Evolutionary conservation across 2,329 filamentous ascomycete genomes (phyloP).

Genomic region (Sarocladiaceae sp.): DNA sequence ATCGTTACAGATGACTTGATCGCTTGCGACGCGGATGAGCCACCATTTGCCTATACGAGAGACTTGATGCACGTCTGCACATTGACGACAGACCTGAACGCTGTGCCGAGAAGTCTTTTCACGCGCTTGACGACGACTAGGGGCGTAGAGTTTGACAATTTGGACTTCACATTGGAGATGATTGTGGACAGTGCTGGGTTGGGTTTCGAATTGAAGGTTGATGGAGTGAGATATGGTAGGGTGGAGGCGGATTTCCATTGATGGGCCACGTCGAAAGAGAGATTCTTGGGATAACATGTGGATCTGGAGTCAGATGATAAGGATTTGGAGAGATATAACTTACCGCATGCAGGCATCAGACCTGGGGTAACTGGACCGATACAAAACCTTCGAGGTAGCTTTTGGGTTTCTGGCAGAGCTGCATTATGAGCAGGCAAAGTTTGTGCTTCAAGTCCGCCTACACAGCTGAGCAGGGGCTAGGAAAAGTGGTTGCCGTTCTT

Average conservation of each 20-base stretch:
- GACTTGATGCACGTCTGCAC: conserved; percentile 72
- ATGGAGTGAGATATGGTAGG: conserved; percentile 70
- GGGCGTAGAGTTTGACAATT: conserved; percentile 75
- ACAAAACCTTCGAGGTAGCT: too few relatives aligned
- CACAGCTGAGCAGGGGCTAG: too few relatives aligned
- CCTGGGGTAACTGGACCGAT: too few relatives aligned
- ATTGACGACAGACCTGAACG: conserved; percentile 73
- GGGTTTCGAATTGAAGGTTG: conserved; percentile 74
- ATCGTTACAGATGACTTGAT: conserved; percentile 78
- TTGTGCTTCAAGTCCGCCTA: too few relatives aligned
- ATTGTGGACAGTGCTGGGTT: conserved; percentile 73
- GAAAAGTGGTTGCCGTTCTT: neutral
- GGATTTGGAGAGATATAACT: too few relatives aligned
- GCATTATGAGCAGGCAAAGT: too few relatives aligned
- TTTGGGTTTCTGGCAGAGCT: too few relatives aligned
- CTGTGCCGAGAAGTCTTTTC: conserved; percentile 69
- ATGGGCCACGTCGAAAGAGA: neutral
- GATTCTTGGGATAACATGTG: too few relatives aligned
- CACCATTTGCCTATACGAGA: conserved; percentile 54
- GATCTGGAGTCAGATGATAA: too few relatives aligned
- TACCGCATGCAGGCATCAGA: too few relatives aligned
- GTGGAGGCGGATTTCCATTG: conserved; percentile 76
- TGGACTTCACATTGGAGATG: conserved; percentile 82
- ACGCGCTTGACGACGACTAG: conserved; percentile 73
- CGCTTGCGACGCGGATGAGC: conserved; percentile 66